These are phyloP conservation scores for Saccharomycopsis guyanensis DNA, from an alignment of 805 yeast species.

Conservation along the genomic window DNA sequence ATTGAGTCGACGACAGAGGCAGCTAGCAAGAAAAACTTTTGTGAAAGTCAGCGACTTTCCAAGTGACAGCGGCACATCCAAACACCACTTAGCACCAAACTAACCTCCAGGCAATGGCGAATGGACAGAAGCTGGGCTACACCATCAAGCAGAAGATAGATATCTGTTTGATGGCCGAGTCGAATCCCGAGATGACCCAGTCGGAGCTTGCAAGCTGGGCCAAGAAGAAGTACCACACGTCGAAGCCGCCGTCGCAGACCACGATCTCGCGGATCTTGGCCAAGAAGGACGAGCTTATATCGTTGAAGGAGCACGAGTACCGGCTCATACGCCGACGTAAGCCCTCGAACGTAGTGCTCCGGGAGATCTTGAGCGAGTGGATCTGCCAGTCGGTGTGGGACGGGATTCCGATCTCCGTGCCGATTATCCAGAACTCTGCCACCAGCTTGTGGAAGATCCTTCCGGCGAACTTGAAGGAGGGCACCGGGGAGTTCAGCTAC, in stretches of 20 bases:
- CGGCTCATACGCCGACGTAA: constrained; percentile 43
- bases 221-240: constrained; percentile 41
- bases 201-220: constrained; percentile 61
- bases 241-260: constrained; percentile 56
- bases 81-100: no score
- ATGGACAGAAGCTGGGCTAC: constrained; percentile 39
- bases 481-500: constrained; percentile 56
- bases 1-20: no score
- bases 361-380: constrained; percentile 63
- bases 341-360: constrained; percentile 44
- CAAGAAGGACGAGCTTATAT: constrained; percentile 44
- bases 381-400: constrained; percentile 62
- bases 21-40: no score
- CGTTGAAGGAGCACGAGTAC: constrained; percentile 44
- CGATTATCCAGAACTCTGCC: constrained; percentile 57
- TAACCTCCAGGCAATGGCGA: no score
- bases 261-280: constrained; percentile 56
- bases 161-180: constrained; percentile 58
- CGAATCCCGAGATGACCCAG: constrained; percentile 65
- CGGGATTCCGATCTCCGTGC: constrained; percentile 55
- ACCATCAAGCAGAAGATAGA: constrained; percentile 57
- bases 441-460: constrained; percentile 54
- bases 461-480: constrained; percentile 47
- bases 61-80: no score
- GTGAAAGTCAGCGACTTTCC: no score